Evolutionary conservation across 1,284 basidiomycete species (phyloP), one percentile per base, ranked within the genome.

Genomic region (Moesziomyces sp.): DNA sequence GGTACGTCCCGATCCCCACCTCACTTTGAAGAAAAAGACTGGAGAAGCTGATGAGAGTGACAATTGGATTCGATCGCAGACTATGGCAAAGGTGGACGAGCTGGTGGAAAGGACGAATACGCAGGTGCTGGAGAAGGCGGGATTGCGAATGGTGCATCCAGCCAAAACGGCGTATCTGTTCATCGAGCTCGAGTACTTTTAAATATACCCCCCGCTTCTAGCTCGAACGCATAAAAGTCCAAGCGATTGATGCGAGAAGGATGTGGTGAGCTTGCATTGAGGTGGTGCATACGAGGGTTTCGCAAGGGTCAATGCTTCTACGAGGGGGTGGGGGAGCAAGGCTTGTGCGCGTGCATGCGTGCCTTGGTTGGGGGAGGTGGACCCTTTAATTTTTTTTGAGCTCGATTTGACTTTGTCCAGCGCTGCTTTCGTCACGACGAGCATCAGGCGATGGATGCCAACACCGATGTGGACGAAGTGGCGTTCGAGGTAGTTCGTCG

Each of bases 121-220:
- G 26, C 87, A 88, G 48, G 68, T 91, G 19, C 93, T 90, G 85
- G 92, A 94, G 80, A 91, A 91, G 1, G 90, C 87, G 5, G 93
- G 93, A 3, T 84, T 95, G 73, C 91, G 93, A 71, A 88, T 95
- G 48, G 85, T 92, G 30, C 91, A 92, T 89, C 93, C 93, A 2
- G 86, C 87, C 43, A 88, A 88, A 77, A 89, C 90, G 61, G 93
- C 91, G 0, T 94, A 93, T 83, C 86, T 94, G 73, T 95, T 92
- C 85, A 63, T 86, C 44, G 85, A 86, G 71, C 58, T 85, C 44
- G 84, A 85, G 65, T 85, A 85, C 72, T 85, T 80, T 60, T 59
- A 58, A 28, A 11, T 26, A 19, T 23, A 23, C 43, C 11, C 33
- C 9, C 54, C 26, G 1, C 26, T 7, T 26, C 26, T 1, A 28